Evolutionary conservation across 1,284 basidiomycete species (phyloP), one percentile per base, ranked within the genome.

Genomic region (Malassezia caprae): DNA sequence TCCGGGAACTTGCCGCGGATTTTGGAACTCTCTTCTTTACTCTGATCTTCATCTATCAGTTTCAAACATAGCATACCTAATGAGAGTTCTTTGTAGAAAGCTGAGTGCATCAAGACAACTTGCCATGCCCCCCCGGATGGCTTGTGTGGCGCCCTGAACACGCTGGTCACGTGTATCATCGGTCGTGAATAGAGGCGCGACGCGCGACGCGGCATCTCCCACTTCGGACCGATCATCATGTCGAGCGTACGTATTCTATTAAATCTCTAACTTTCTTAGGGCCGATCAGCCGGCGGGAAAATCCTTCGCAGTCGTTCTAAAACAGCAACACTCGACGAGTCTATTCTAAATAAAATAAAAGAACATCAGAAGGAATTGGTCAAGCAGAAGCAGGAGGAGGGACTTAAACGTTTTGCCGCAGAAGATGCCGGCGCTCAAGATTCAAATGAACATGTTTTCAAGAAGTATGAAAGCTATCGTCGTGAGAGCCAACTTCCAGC

Each of bases 71-170:
- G 80, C 84, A 61, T 68, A 94, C 91, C 91, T 75, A 96, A 98
- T 56, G 90, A 88, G 78, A 98, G 94, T 80, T 98, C 94, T 78
- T 96, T 93, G 84, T 98, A 98, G 82, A 98, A 98, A 80, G 96
- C 94, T 76, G 90, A 93, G 76, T 90, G 84, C 85, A 96, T 94
- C 75, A 10, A 46, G 17, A n/a, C 27, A 28, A 17, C 24, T 3
- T 43, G n/a, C 23, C 41, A 27, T 27, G 41, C 15, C 27, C 27
- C 7, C 41, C 27, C 24, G 4, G 21, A 27, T 34, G 32, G 24
- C 23, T 24, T n/a, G 24, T 13, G 24, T 7, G 41, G 41, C 27
- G 15, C 17, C 24, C 24, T 15, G 10, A 43, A 8, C 12, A 8
- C 41, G 2, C 7, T 21, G 19, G 37, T 39, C 37, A 39, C 37